phyloP scores from a whole-genome alignment of 306 rosid species.

The Clitoria ternatea region DNA sequence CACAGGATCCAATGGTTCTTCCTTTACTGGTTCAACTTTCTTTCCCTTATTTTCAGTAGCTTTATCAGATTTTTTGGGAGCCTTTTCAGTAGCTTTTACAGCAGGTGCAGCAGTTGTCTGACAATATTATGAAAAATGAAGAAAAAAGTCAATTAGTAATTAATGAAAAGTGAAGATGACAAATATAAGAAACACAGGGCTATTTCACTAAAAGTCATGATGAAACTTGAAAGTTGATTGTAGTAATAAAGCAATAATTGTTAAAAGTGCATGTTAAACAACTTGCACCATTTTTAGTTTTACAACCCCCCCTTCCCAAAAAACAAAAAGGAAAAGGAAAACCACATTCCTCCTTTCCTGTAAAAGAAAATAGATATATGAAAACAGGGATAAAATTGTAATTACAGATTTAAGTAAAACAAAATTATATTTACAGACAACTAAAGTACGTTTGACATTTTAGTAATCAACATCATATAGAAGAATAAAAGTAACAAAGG shows the following conservation, averaged over 20 bases:
- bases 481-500: not conserved
- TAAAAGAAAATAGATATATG: not conserved
- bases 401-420: not conserved
- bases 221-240: not conserved
- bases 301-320: not conserved
- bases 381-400: not conserved
- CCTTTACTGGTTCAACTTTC: conserved; percentile 36
- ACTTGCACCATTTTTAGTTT: not conserved
- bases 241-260: not conserved
- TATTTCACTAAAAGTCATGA: not conserved
- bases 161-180: not conserved
- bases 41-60: conserved; percentile 67
- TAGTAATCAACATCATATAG: not conserved
- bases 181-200: not conserved
- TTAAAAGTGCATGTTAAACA: not conserved
- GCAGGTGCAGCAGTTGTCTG: conserved; percentile 73
- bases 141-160: not conserved
- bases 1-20: conserved; percentile 73
- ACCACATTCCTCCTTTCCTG: not conserved
- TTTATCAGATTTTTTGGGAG: conserved; percentile 56
- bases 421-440: not conserved
- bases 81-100: conserved; percentile 53
- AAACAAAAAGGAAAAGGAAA: too few species aligned
- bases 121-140: conserved; percentile 6
- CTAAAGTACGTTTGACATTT: not conserved